Evolutionary conservation across 1,284 basidiomycete species (phyloP), one percentile per base, ranked within the genome.

Genomic region (Cutaneotrichosporon sp.): DNA sequence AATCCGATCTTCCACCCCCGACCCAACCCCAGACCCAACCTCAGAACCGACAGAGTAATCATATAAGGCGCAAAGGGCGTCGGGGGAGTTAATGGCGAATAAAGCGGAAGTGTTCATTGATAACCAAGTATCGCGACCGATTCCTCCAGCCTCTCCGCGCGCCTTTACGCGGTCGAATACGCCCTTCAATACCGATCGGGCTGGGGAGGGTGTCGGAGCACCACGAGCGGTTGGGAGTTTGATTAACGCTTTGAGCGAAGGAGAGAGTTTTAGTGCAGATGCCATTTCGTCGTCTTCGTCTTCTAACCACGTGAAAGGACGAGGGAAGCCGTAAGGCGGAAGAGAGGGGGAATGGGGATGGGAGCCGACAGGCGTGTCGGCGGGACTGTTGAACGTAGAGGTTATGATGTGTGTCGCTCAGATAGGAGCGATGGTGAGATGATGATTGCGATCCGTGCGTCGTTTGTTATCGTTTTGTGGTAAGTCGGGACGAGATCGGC

Each of bases 31-130:
- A n/a, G n/a, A n/a, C n/a, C n/a, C n/a, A 3, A 36, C 58, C 56
- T 26, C 58, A 60, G 26, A 26, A 26, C 26, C 26, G 26, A 26
- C 26, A 0, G 76, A 76, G 61, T 72, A 78, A 55, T 75, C 71
- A 63, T 66, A 80, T 46, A 80, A 65, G 30, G 68, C 69, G 53
- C 73, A 73, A 11, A 80, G 22, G 11, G 75, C 67, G 14, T 73
- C 72, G 10, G 79, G 78, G 40, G 74, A 74, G 59, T 81, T 81
- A 57, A 78, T 72, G 11, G 79, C 80, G 18, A 77, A 69, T 30
- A 79, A 58, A 2, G 73, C 73, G 0, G 75, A 76, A 0, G 78
- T 75, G 16, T 65, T 57, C n/a, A 79, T 57, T 1, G 73, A 73
- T 22, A 81, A 58, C 76, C 77, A 81, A 0, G 72, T 68, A 6